Percentiles rank a stretch among this genome's conserved stretches.
These are phyloP conservation scores for Luvunga scandens DNA, from an alignment of 345 rosid genomes.

Conservation along the genomic window DNA sequence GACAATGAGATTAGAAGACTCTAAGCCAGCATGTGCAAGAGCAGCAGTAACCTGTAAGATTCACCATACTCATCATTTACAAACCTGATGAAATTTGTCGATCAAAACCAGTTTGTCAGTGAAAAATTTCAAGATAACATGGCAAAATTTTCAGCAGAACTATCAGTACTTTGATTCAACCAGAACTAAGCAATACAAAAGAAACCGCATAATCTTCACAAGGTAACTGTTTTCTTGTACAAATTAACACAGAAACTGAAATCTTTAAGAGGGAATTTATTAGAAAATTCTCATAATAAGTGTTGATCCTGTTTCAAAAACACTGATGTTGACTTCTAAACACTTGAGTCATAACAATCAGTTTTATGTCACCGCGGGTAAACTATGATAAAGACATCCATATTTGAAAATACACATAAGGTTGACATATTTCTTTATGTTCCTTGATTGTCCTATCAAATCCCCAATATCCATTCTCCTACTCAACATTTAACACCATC, in stretches of 20 bases:
- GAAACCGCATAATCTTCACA: background rate
- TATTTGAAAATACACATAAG: background rate
- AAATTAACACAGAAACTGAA: background rate
- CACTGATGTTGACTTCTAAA: constrained; percentile 7
- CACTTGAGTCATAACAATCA: background rate
- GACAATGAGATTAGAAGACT: constrained; percentile 89
- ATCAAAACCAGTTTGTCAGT: background rate
- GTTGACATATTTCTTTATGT: background rate
- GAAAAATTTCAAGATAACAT: background rate
- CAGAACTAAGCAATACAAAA: background rate
- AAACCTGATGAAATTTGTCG: background rate
- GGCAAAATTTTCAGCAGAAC: background rate
- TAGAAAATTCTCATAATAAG: background rate
- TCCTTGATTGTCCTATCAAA: background rate
- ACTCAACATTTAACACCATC: background rate
- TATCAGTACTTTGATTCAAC: background rate
- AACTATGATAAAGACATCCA: background rate
- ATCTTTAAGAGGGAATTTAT: background rate
- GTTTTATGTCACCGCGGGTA: background rate
- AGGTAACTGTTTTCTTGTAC: background rate
- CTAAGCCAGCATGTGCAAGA: constrained; percentile 81
- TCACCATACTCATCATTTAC: constrained; percentile 1
- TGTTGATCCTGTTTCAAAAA: background rate
- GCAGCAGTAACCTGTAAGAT: constrained; percentile 72
- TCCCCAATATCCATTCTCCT: background rate